Percentiles rank a stretch among this genome's conserved stretches.
phyloP scores from a whole-genome alignment of 305 asterid species.

The Fraxinus sp. region DNA sequence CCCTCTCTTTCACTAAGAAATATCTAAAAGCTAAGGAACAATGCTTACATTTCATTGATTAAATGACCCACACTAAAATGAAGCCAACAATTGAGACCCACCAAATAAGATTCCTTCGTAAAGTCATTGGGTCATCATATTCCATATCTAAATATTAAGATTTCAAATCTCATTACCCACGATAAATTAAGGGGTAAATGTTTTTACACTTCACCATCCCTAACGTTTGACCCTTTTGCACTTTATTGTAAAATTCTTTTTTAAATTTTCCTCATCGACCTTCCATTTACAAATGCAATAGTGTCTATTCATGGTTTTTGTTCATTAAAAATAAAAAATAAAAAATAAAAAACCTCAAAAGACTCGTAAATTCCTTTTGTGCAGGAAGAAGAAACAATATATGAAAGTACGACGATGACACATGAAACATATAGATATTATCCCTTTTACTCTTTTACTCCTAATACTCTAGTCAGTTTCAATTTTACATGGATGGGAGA shows the following conservation, averaged over 20 bases:
- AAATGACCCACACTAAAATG: background rate
- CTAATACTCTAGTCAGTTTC: background rate
- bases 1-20: background rate
- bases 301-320: background rate
- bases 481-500: too few species aligned
- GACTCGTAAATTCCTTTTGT: too few species aligned
- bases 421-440: too few species aligned
- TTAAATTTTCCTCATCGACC: background rate
- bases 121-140: slow-evolving; percentile 31
- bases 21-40: background rate
- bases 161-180: background rate
- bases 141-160: slow-evolving; percentile 11
- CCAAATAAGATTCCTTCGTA: slow-evolving; percentile 41
- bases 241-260: background rate
- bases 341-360: too few species aligned
- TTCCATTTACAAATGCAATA: background rate
- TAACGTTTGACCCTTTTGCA: background rate
- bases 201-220: background rate
- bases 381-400: background rate
- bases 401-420: background rate
- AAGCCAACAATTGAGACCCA: slow-evolving; percentile 31
- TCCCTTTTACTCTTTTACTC: background rate
- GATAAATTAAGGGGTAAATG: too few species aligned
- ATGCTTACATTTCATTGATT: background rate
- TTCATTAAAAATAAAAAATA: too few species aligned